Percentiles rank a stretch among this genome's conserved stretches.
Conservation (phyloP, 2,329 filamentous ascomycete genomes). For the Biscogniauxia sp. region DNA sequence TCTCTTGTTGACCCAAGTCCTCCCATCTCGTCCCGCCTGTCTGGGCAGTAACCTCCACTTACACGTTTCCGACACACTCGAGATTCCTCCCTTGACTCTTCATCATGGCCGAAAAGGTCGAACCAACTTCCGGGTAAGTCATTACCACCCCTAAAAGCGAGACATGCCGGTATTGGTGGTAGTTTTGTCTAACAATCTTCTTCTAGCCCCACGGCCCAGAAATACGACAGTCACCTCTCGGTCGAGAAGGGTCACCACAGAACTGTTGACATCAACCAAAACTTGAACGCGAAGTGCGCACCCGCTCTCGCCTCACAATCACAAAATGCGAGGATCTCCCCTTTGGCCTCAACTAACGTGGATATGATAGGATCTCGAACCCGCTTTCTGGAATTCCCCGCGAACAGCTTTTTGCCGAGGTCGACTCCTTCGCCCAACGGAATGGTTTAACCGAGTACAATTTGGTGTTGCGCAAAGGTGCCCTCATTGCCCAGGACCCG, state of each 20-base stretch:
- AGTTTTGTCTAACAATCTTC: neutral
- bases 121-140: neutral
- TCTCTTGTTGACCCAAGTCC: too few relatives aligned
- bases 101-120: neutral
- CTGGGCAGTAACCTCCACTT: too few relatives aligned
- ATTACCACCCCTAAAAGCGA: neutral
- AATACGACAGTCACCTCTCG: conserved; percentile 26
- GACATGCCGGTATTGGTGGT: neutral
- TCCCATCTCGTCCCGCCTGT: too few relatives aligned
- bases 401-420: conserved; percentile 53
- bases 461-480: conserved; percentile 62
- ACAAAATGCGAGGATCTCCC: neutral
- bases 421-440: conserved; percentile 54
- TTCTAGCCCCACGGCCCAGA: conserved; percentile 8
- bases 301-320: conserved; percentile 6
- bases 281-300: conserved; percentile 45
- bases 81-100: neutral
- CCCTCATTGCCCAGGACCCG: conserved; percentile 73
- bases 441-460: conserved; percentile 58
- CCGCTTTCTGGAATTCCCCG: conserved; percentile 49
- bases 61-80: neutral
- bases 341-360: neutral
- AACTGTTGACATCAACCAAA: conserved; percentile 43
- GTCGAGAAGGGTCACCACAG: conserved; percentile 37
- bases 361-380: conserved; percentile 40